Evolutionary conservation across 495 filamentous ascomycete species (phyloP).

Genomic region (Penicillium manginii): DNA sequence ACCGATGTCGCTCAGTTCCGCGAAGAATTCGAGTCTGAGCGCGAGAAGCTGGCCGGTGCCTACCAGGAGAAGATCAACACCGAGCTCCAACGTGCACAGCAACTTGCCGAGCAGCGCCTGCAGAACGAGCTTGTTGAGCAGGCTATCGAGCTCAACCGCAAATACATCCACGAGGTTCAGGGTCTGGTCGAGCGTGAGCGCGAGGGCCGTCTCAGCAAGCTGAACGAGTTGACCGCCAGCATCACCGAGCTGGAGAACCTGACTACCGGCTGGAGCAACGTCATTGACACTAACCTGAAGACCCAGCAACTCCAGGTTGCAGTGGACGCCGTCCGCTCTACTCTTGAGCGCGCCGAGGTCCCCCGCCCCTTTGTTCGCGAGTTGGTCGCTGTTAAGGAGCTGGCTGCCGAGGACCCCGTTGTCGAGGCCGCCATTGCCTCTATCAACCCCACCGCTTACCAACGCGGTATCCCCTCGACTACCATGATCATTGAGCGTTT

Average conservation of each 20-base stretch:
- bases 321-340: constrained; percentile 86
- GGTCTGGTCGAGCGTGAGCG: constrained; percentile 87
- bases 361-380: constrained; percentile 87
- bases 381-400: constrained; percentile 90
- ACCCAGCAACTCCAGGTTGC: constrained; percentile 96
- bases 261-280: constrained; percentile 79
- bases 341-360: constrained; percentile 70
- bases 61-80: constrained; percentile 80
- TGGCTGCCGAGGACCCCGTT: constrained; percentile 78
- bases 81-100: constrained; percentile 72
- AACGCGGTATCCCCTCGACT: constrained; percentile 82
- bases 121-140: constrained; percentile 90
- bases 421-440: constrained; percentile 90
- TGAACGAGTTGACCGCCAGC: constrained; percentile 74
- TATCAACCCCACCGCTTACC: constrained; percentile 92
- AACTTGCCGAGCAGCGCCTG: constrained; percentile 76
- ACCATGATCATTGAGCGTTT: constrained; percentile 92
- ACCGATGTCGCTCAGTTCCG: constrained; percentile 78
- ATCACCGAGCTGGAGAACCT: constrained; percentile 83
- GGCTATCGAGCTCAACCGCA: constrained; percentile 81
- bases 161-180: constrained; percentile 77
- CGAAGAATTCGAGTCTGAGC: constrained; percentile 87
- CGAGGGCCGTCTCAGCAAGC: constrained; percentile 80
- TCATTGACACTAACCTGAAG: constrained; percentile 85
- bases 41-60: constrained; percentile 69